These are phyloP conservation scores for Luffa aegyptiaca DNA, from an alignment of 306 rosid species.

Conservation along the genomic window DNA sequence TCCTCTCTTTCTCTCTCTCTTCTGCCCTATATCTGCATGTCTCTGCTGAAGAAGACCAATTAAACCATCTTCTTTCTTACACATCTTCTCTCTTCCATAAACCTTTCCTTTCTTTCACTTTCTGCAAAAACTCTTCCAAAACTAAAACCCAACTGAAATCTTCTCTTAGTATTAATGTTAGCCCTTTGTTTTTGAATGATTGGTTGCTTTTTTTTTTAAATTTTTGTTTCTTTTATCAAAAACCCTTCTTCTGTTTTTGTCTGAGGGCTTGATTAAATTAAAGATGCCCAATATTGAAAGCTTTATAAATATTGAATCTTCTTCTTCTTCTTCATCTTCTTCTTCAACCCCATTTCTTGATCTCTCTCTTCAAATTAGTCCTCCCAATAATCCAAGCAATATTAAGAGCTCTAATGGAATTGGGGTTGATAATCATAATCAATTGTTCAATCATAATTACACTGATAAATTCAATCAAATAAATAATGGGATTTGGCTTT, in stretches of 20 bases:
- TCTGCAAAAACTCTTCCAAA: neutral
- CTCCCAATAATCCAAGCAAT: neutral
- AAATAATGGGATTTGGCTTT: neutral
- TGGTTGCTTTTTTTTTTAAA: neutral
- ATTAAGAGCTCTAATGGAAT: neutral
- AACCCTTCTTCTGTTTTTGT: neutral
- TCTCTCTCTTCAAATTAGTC: constrained; percentile 2
- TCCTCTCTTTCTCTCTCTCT: neutral
- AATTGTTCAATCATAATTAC: neutral
- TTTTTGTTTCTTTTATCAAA: no score
- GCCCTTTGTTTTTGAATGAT: neutral
- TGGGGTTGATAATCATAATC: neutral
- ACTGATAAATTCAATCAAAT: neutral
- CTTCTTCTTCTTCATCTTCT: neutral
- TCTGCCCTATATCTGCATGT: neutral
- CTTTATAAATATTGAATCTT: neutral
- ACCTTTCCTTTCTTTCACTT: neutral
- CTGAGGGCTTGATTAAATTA: neutral
- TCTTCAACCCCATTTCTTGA: constrained; percentile 3
- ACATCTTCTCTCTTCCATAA: neutral
- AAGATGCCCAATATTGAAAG: neutral
- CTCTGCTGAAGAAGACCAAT: neutral
- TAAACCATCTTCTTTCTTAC: neutral
- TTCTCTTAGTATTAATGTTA: neutral
- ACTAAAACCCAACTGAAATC: neutral